phyloP scores from a whole-genome alignment of 495 filamentous ascomycete genomes.

The Friedmanniomyces endolithicus region DNA sequence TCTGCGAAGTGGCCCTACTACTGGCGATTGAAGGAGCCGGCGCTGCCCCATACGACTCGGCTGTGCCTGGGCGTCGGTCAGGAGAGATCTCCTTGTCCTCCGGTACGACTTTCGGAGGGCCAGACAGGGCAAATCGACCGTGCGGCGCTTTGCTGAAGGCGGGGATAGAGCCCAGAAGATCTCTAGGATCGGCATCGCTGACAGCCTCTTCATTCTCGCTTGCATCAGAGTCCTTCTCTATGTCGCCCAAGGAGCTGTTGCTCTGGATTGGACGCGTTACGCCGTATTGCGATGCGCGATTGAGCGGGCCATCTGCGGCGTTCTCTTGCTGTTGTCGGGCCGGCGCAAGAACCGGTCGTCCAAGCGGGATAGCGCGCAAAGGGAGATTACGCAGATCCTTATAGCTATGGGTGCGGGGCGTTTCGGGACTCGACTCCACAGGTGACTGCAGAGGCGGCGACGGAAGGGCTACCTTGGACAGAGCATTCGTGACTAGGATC shows the following conservation, averaged over 20 bases:
- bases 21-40: conserved; percentile 17
- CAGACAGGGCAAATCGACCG: conserved; percentile 25
- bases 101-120: conserved; percentile 32
- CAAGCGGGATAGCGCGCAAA: conserved; percentile 16
- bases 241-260: conserved; percentile 7
- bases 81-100: conserved; percentile 31
- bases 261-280: conserved; percentile 6
- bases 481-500: conserved; percentile 7
- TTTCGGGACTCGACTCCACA: conserved; percentile 9
- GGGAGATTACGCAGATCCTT: conserved; percentile 12
- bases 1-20: conserved; percentile 13
- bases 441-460: conserved; percentile 11
- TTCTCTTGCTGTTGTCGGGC: background rate
- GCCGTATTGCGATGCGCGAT: conserved; percentile 18
- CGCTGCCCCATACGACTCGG: conserved; percentile 15
- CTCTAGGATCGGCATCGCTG: conserved; percentile 22
- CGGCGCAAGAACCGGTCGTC: conserved; percentile 14
- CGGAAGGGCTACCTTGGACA: background rate
- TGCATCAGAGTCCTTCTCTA: conserved; percentile 11
- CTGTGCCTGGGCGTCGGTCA: conserved; percentile 16
- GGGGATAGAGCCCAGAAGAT: conserved; percentile 16
- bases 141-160: conserved; percentile 13
- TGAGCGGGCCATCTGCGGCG: conserved; percentile 11
- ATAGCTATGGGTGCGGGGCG: background rate
- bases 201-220: conserved; percentile 17